Base-by-base conservation (phyloP, 148 eudicot genomes). In the Camellia sinensis region DNA sequence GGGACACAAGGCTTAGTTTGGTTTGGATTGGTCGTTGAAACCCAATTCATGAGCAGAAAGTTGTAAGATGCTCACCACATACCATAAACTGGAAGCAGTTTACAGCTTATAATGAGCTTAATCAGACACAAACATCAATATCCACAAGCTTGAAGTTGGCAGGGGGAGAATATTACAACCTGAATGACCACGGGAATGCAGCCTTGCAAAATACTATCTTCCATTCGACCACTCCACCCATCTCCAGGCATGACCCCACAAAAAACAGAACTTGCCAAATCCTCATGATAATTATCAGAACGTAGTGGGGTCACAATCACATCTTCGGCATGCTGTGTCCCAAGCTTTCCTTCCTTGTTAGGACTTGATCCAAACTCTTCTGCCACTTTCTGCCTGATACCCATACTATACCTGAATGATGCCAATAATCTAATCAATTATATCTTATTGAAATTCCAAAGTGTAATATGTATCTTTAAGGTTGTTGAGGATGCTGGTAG, bases 141-240 rank as follows among this genome's bases (percentile, higher is more conserved):
- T 65, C 43, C 41, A 22, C 64, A 60, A 64, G 9, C 67, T 22
- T 6, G 3, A 6, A 64, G 12, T 64, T 67, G 53, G 44, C 12
- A 77, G 57, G 50, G 52, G 7, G 75, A 50, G 45, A 15, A 65
- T 37, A 11, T 14, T 44, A 79, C 37, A 22, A 95, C 98, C 98
- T 95, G 97, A 85, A 95, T 89, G 66, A 95, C 84, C 50, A 95
- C 98, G 80, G 98, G 98, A 75, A 95, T 88, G 87, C 98, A 95
- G 54, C 98, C 98, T 74, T 95, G 98, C 78, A 90, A 88, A 73
- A 95, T 87, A 79, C 98, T 93, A 83, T 95, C 98, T 85, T 95
- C 98, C 95, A 95, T 92, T 80, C 98, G 90, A 81, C 98, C 98
- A 77, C 98, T 95, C 98, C 98, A 95, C 62, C 98, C 98, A 82